Evolutionary conservation across 1,284 basidiomycete species (phyloP).

Genomic region (Trichosporon inkin): DNA sequence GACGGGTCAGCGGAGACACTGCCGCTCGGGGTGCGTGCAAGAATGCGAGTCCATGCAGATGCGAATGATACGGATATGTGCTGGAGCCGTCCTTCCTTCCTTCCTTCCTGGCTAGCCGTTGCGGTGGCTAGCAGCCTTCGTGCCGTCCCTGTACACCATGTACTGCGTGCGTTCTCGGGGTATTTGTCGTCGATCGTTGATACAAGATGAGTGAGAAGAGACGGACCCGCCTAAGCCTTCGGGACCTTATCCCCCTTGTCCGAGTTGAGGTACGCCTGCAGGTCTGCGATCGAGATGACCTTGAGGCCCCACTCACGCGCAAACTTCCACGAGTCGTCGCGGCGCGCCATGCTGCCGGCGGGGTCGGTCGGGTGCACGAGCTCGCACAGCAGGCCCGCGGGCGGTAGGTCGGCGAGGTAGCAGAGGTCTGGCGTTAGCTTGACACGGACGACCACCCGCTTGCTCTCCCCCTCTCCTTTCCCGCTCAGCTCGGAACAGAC

Average conservation of each 20-base stretch:
- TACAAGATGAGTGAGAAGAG: too few species aligned
- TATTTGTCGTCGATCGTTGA: too few species aligned
- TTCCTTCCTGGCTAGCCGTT: neutral
- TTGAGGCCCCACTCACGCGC: slow-evolving; percentile 87
- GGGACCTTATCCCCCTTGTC: slow-evolving; percentile 17
- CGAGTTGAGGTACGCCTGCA: slow-evolving; percentile 50
- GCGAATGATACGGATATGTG: slow-evolving; percentile 8
- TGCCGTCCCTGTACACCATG: neutral
- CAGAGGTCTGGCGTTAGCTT: slow-evolving; percentile 64
- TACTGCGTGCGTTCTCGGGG: neutral
- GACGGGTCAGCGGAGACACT: too few species aligned
- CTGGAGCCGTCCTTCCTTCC: neutral
- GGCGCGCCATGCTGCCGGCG: slow-evolving; percentile 89
- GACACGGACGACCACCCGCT: neutral
- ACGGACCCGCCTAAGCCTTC: slow-evolving; percentile 1
- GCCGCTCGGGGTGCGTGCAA: neutral
- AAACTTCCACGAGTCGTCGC: slow-evolving; percentile 87
- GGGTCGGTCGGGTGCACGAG: slow-evolving; percentile 83
- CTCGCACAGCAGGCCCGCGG: slow-evolving; percentile 87
- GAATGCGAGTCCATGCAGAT: slow-evolving; percentile 8
- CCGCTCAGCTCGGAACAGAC: neutral
- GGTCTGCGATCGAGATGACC: slow-evolving; percentile 83
- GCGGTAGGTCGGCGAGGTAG: slow-evolving; percentile 67
- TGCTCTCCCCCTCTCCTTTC: neutral
- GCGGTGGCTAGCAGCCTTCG: neutral